phyloP scores from a whole-genome alignment of 805 yeast species.

The Monosporozyma servazzii region DNA sequence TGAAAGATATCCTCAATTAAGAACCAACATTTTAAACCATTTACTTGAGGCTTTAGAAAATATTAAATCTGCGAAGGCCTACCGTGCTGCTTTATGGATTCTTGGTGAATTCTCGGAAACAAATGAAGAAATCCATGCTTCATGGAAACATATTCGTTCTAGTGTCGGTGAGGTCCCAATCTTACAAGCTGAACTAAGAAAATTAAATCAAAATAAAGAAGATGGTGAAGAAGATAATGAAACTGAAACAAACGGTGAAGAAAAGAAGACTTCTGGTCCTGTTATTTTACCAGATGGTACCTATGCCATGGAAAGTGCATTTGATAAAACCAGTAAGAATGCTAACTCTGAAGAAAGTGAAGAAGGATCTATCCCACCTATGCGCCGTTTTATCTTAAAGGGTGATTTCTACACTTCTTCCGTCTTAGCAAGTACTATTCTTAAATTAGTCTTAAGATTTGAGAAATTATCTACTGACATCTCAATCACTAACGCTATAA shows the following conservation, averaged over 20 bases:
- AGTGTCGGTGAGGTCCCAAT: constrained; percentile 90
- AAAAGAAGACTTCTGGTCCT: constrained; percentile 47
- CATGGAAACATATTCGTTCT: constrained; percentile 80
- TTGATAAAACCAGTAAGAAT: constrained; percentile 79
- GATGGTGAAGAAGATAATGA: constrained; percentile 25
- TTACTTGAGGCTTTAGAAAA: constrained; percentile 53
- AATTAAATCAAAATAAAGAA: constrained; percentile 31
- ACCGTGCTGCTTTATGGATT: constrained; percentile 91
- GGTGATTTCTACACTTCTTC: constrained; percentile 92
- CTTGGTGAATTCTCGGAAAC: constrained; percentile 83
- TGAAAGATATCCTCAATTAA: constrained; percentile 78
- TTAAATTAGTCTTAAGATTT: constrained; percentile 76
- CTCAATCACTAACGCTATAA: constrained; percentile 67
- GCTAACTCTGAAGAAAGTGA: constrained; percentile 40
- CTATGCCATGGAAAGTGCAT: constrained; percentile 83
- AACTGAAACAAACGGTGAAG: constrained; percentile 12
- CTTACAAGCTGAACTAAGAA: constrained; percentile 57
- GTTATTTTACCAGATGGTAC: constrained; percentile 97
- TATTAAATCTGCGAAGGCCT: constrained; percentile 81
- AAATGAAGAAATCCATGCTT: constrained; percentile 60
- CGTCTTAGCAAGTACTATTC: constrained; percentile 77
- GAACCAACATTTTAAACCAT: constrained; percentile 53
- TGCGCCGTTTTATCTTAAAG: constrained; percentile 69
- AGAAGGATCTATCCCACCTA: constrained; percentile 51
- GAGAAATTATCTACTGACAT: constrained; percentile 45